phyloP scores from a whole-genome alignment of 176 grass and related monocot genomes.

The Oryza brachyantha region DNA sequence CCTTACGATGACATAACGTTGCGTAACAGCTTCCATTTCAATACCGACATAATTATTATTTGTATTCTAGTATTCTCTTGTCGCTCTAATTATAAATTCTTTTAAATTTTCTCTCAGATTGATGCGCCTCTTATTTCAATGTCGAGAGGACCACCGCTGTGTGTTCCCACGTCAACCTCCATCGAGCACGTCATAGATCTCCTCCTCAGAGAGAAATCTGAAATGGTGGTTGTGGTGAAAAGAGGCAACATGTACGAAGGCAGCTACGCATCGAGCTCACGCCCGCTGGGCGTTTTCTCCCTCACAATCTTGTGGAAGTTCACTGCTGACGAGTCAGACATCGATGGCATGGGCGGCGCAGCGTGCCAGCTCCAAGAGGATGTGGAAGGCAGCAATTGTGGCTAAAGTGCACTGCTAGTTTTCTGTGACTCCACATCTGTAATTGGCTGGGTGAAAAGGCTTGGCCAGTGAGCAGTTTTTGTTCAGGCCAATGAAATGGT shows the following conservation, averaged over 20 bases:
- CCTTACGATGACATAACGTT: background rate
- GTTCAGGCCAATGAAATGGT: background rate
- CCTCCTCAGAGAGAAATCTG: slow-evolving; percentile 55
- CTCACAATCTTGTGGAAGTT: slow-evolving; percentile 45
- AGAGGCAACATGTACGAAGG: slow-evolving; percentile 58
- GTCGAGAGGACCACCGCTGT: slow-evolving; percentile 58
- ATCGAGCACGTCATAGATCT: slow-evolving; percentile 69
- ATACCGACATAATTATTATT: background rate
- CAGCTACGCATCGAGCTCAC: slow-evolving; percentile 60
- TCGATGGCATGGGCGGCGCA: background rate
- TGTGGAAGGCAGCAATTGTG: background rate
- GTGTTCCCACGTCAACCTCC: slow-evolving; percentile 58
- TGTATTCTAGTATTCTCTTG: background rate
- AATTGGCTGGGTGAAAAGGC: background rate
- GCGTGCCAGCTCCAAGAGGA: background rate
- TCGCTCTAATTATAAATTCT: background rate
- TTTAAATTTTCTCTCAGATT: slow-evolving; percentile 43
- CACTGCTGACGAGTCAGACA: background rate
- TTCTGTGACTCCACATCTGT: background rate
- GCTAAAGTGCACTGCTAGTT: background rate
- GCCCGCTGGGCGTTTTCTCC: slow-evolving; percentile 68
- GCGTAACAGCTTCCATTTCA: background rate
- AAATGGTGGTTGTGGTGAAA: slow-evolving; percentile 74
- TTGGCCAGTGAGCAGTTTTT: background rate
- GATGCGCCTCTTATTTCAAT: slow-evolving; percentile 68